phyloP scores from a whole-genome alignment of 176 grass and related monocot species.

The Ampelocalamus luodianensis region DNA sequence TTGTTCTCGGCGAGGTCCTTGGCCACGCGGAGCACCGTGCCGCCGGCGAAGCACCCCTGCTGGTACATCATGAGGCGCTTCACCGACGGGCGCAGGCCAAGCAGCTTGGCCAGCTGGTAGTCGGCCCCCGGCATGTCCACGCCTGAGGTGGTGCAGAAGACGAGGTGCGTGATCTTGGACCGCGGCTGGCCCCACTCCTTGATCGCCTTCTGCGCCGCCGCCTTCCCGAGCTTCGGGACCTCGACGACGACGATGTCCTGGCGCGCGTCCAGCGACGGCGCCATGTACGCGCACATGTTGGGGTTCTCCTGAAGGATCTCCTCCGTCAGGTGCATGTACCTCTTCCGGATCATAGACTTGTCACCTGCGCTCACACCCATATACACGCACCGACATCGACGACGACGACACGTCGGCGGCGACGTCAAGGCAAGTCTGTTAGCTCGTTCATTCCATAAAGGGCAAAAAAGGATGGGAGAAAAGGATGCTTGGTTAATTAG shows the following conservation, averaged over 20 bases:
- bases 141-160: constrained; percentile 92
- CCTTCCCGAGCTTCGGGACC: constrained; percentile 78
- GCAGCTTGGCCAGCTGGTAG: constrained; percentile 86
- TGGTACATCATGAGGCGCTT: constrained; percentile 98
- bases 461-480: background rate
- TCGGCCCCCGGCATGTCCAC: constrained; percentile 95
- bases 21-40: constrained; percentile 86
- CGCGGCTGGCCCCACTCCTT: constrained; percentile 92
- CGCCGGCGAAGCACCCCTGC: constrained; percentile 91
- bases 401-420: background rate
- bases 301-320: constrained; percentile 76
- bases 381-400: background rate
- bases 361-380: constrained; percentile 53
- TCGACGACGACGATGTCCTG: constrained; percentile 92
- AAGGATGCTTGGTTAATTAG: background rate
- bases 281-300: constrained; percentile 87
- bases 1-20: constrained; percentile 99
- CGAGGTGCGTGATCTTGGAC: constrained; percentile 77
- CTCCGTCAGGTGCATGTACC: constrained; percentile 86
- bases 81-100: constrained; percentile 69
- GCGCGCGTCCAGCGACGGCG: constrained; percentile 76
- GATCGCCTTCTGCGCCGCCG: constrained; percentile 82
- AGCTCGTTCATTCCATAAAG: background rate
- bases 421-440: background rate
- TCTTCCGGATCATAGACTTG: constrained; percentile 92